A percentile compares a stretch with the other conserved stretches of the same genome.
phyloP scores from a whole-genome alignment of 2,329 filamentous ascomycete species.

The Domatiomyces globalis region DNA sequence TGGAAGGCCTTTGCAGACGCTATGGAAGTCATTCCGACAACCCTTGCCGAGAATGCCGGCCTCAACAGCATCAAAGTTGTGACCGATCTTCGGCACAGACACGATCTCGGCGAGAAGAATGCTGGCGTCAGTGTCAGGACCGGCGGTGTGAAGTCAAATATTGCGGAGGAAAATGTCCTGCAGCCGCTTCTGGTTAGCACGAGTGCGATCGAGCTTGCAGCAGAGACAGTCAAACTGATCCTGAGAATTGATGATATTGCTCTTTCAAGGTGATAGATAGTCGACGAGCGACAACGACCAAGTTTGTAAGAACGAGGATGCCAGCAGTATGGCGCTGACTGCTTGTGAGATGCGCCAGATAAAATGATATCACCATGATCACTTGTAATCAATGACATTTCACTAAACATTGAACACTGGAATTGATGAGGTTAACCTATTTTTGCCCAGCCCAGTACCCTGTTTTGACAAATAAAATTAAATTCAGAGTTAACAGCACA shows the following conservation, averaged over 20 bases:
- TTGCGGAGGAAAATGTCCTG: slow-evolving; percentile 89
- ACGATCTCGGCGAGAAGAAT: slow-evolving; percentile 89
- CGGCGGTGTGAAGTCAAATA: slow-evolving; percentile 91
- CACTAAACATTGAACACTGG: too few species aligned
- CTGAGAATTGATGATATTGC: slow-evolving; percentile 55
- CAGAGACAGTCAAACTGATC: slow-evolving; percentile 97
- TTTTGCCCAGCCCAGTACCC: too few species aligned
- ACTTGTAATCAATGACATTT: too few species aligned
- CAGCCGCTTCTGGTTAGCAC: slow-evolving; percentile 94
- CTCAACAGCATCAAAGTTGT: slow-evolving; percentile 98
- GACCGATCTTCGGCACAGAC: slow-evolving; percentile 82
- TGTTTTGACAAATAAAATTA: too few species aligned
- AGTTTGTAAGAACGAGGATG: background rate
- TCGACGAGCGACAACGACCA: background rate
- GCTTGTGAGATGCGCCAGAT: too few species aligned
- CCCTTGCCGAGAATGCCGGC: slow-evolving; percentile 90
- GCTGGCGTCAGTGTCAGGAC: slow-evolving; percentile 97
- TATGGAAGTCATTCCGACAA: slow-evolving; percentile 92
- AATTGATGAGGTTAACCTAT: too few species aligned
- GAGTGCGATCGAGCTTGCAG: slow-evolving; percentile 89
- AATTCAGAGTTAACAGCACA: too few species aligned
- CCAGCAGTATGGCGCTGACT: too few species aligned
- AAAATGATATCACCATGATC: too few species aligned
- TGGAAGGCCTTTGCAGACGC: slow-evolving; percentile 98
- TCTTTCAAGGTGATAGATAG: slow-evolving; percentile 29